Evolutionary conservation across 163 green algal genomes (phyloP).

Genomic region (Coccomyxa subellipsoidea): DNA sequence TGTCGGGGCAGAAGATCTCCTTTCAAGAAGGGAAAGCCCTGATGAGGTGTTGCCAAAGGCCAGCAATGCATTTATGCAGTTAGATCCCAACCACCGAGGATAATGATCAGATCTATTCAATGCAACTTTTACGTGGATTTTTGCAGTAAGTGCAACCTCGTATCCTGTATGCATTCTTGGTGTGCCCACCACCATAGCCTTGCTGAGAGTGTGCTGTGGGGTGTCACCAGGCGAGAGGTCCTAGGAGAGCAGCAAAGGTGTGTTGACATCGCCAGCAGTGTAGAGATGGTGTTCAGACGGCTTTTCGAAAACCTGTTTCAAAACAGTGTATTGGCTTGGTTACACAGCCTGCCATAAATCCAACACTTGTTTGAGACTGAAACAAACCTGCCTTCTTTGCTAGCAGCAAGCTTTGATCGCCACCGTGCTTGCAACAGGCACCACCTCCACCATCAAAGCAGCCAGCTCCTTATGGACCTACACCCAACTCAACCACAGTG

Average conservation of each 20-base stretch:
- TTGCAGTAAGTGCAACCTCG: neutral
- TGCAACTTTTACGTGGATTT: neutral
- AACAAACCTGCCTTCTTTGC: neutral
- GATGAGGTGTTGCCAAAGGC: neutral
- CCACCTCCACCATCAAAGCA: neutral
- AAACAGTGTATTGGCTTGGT: neutral
- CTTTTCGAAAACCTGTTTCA: neutral
- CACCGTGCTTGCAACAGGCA: too few species aligned
- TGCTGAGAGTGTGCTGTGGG: neutral
- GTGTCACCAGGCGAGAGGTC: neutral
- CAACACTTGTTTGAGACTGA: neutral
- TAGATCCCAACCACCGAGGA: neutral
- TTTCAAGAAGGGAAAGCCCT: neutral
- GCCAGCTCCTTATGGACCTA: neutral
- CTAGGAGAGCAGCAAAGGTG: neutral
- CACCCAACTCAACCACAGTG: neutral
- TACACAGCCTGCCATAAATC: neutral
- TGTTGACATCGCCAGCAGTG: neutral
- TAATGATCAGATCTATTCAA: neutral
- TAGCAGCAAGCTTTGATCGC: neutral
- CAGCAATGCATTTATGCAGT: neutral
- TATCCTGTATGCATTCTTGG: too few species aligned
- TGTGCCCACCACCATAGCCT: too few species aligned
- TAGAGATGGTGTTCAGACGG: neutral
- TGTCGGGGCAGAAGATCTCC: neutral